Evolutionary conservation across 2,329 filamentous ascomycete genomes (phyloP).

Genomic region (Fusarium hainanense): DNA sequence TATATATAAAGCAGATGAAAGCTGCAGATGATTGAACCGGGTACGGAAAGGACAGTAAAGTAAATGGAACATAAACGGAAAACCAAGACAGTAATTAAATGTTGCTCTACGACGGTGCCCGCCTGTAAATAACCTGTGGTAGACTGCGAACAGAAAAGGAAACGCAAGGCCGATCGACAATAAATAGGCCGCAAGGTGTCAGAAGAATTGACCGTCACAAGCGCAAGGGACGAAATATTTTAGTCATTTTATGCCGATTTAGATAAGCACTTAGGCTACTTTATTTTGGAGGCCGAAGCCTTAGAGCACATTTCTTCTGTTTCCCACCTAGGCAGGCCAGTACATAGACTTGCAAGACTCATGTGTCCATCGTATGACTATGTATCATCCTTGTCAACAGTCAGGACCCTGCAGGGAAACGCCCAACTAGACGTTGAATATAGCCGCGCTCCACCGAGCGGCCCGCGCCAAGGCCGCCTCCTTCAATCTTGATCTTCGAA

Average conservation of each 20-base stretch:
- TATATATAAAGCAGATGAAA: neutral
- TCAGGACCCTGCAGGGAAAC: neutral
- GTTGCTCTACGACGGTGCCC: neutral
- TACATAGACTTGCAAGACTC: neutral
- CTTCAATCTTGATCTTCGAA: conserved; percentile 39
- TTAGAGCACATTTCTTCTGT: no score
- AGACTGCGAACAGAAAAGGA: neutral
- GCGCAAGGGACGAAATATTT: no score
- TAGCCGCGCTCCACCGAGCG: neutral
- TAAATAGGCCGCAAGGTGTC: neutral
- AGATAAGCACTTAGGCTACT: no score
- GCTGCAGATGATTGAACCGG: rapidly evolving
- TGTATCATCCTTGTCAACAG: neutral
- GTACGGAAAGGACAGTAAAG: rapidly evolving
- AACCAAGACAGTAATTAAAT: neutral
- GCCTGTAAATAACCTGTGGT: neutral
- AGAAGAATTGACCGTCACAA: no score
- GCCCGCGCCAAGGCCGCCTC: conserved; percentile 7
- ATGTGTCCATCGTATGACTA: neutral
- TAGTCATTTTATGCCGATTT: no score
- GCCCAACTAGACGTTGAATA: neutral
- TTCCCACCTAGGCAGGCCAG: neutral
- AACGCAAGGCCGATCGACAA: neutral
- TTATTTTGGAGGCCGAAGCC: no score
- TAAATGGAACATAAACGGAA: neutral